Evolutionary conservation across 1,284 basidiomycete genomes (phyloP).

Genomic region (Anthracocystis setariae): DNA sequence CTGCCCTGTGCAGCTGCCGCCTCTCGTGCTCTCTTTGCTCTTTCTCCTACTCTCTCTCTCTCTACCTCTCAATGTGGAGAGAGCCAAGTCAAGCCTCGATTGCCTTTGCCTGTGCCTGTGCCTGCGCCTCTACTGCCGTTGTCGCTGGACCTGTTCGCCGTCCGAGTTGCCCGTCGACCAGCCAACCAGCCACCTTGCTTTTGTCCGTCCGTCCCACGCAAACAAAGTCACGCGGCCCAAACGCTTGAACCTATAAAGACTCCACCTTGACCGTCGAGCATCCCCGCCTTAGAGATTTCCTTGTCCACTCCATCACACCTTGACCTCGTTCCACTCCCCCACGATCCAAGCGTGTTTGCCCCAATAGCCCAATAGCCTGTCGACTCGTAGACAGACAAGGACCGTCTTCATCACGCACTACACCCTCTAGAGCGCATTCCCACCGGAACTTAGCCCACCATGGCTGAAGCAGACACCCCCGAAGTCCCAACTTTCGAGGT

Average conservation of each 20-base stretch:
- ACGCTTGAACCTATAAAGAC: slow-evolving; percentile 20
- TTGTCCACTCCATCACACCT: slow-evolving; percentile 1
- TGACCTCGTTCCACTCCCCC: neutral
- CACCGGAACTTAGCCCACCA: slow-evolving; percentile 2
- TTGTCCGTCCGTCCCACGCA: slow-evolving; percentile 1
- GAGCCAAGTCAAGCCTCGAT: neutral
- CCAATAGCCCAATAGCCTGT: no score
- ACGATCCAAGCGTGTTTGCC: neutral
- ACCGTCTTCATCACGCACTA: neutral
- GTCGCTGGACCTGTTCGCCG: slow-evolving; percentile 4
- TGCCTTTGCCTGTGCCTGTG: neutral
- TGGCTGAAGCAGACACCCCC: slow-evolving; percentile 47
- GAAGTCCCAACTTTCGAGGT: slow-evolving; percentile 53
- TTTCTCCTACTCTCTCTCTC: no score
- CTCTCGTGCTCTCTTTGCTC: no score
- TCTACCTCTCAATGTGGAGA: neutral
- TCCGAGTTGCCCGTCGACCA: neutral
- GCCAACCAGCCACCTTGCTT: neutral
- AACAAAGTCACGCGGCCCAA: neutral
- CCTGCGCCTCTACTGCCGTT: no score
- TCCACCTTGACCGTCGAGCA: neutral
- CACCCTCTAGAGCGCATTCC: slow-evolving; percentile 1
- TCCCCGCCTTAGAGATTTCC: neutral
- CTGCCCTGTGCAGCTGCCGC: no score
- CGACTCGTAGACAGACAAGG: neutral